Percentiles rank a stretch among this genome's conserved stretches.
phyloP scores from a whole-genome alignment of 108 stramenopile species.

The Chaetoceros muelleri region DNA sequence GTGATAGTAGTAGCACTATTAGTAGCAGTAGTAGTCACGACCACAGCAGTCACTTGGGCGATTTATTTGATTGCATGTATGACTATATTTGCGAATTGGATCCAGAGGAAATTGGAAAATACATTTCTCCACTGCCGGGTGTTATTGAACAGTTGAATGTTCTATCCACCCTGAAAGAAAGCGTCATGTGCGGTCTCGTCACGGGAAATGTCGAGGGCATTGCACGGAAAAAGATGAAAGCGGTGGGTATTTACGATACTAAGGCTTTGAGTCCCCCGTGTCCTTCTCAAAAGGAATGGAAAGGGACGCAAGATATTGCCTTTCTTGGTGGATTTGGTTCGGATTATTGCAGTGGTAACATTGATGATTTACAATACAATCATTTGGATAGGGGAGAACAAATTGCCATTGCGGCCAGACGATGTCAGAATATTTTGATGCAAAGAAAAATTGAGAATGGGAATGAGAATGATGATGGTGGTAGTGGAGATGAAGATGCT shows the following conservation, averaged over 20 bases:
- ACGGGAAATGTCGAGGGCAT: slow-evolving; percentile 55
- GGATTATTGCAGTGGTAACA: slow-evolving; percentile 38
- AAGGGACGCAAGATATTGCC: slow-evolving; percentile 25
- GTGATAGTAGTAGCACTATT: slow-evolving; percentile 7
- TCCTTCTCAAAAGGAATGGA: slow-evolving; percentile 19
- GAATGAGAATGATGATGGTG: background rate
- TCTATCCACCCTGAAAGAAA: slow-evolving; percentile 17
- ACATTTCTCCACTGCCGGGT: slow-evolving; percentile 30
- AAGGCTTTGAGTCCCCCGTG: slow-evolving; percentile 27
- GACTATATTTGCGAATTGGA: slow-evolving; percentile 14
- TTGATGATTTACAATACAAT: slow-evolving; percentile 29
- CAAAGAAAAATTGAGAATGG: background rate
- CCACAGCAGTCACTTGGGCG: no score
- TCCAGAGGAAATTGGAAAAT: slow-evolving; percentile 20
- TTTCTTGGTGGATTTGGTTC: slow-evolving; percentile 51
- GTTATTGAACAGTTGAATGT: slow-evolving; percentile 21
- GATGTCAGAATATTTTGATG: slow-evolving; percentile 21
- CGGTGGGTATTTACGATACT: slow-evolving; percentile 28
- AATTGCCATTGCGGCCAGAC: slow-evolving; percentile 31
- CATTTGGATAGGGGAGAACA: slow-evolving; percentile 45
- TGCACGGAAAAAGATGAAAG: slow-evolving; percentile 36
- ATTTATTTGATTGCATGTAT: slow-evolving; percentile 29
- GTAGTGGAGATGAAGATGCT: no score
- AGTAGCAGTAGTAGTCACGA: no score
- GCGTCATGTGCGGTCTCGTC: slow-evolving; percentile 35